Evolutionary conservation across 495 filamentous ascomycete genomes (phyloP).

Genomic region (Hypoxylon subgilvum): DNA sequence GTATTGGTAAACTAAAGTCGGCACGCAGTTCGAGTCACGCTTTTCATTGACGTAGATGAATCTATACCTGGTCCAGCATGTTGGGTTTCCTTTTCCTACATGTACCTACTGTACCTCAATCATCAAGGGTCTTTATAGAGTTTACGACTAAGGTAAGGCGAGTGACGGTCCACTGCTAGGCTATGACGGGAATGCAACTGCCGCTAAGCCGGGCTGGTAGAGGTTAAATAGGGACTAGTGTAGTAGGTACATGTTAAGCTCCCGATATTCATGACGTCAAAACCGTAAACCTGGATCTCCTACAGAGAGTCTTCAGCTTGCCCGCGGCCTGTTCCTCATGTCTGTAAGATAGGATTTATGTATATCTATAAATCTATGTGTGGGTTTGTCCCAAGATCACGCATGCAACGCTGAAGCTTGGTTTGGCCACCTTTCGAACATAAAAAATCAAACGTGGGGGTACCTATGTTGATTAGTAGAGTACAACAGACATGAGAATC

Average conservation of each 20-base stretch:
- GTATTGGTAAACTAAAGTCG: too few species aligned
- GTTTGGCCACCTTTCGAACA: not conserved
- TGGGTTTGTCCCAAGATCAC: constrained; percentile 1
- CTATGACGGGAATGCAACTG: too few species aligned
- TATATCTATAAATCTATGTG: constrained; percentile 4
- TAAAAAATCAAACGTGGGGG: constrained; percentile 10
- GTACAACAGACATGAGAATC: too few species aligned
- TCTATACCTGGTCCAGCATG: too few species aligned
- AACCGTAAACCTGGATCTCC: not conserved
- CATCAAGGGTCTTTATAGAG: too few species aligned
- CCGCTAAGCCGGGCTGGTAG: not conserved
- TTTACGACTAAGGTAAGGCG: too few species aligned
- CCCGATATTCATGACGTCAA: constrained; percentile 25
- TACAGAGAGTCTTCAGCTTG: constrained; percentile 6
- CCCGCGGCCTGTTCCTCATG: constrained; percentile 8
- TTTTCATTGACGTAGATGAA: constrained; percentile 20
- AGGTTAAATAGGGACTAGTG: too few species aligned
- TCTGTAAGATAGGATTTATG: constrained; percentile 4
- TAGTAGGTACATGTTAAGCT: too few species aligned
- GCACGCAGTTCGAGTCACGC: too few species aligned
- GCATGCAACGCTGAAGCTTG: constrained; percentile 20
- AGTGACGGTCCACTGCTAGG: too few species aligned
- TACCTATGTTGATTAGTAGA: not conserved
- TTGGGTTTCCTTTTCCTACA: too few species aligned
- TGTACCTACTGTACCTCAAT: too few species aligned